Evolutionary conservation across 371 early-diverging fungal genomes (phyloP), one percentile per base, ranked within the genome.

Genomic region (Capniomyces stellatus): DNA sequence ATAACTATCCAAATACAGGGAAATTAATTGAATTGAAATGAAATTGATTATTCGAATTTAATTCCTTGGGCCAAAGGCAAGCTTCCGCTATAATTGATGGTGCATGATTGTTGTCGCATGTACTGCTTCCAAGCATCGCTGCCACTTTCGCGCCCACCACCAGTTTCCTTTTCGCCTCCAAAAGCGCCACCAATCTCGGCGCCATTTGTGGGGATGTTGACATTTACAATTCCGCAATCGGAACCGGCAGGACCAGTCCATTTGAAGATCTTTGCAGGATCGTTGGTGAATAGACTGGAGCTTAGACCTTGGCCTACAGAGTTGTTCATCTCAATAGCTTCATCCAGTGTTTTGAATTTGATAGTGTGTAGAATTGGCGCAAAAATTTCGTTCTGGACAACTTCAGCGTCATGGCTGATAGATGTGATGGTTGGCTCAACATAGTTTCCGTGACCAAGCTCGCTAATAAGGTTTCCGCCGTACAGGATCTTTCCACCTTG

Each of bases 151-250:
- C 92, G 85, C 31, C 95, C 95, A 44, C 95, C 91, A 49, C 95
- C 96, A 31, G 93, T 95, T 63, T 92, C 96, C 75, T 95, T 89
- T 67, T 95, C 90, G 51, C 94, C 95, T 46, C 96, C 96, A 70
- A 95, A 94, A 6, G 96, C 96, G 50, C 95, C 94, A 30, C 96
- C 96, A 65, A 95, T 92, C 70, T 95, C 95, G 10, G 96, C 95
- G 35, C 96, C 96, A 65, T 89, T 92, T 43, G 96, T 94, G 40
- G 96, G 95, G 56, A 93, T 83, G 75, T 96, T 96, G 47, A 90
- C 87, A 64, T 96, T 96, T 64, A 93, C 90, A 41, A 96, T 92
- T 55, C 96, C 96, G 59, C 92, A 93, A 70, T 96, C 96, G 15
- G 92, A 89, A 22, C 96, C 95, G 23, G 77, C 64, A 18, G 93